phyloP scores from a whole-genome alignment of 257 asterid genomes.

The Linderniella brevidens region DNA sequence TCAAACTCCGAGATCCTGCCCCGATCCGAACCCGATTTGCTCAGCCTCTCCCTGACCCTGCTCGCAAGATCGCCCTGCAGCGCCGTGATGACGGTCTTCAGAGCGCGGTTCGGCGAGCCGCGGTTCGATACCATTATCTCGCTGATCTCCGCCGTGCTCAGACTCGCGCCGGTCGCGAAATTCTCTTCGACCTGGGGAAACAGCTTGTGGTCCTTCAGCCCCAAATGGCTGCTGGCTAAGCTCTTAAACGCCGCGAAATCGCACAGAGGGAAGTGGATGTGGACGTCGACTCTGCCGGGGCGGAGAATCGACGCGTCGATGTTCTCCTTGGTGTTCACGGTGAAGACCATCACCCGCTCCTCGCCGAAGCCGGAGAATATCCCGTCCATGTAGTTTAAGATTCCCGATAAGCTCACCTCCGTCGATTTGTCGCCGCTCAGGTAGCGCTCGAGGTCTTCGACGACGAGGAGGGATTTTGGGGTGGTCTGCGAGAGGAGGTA shows the following conservation, averaged over 20 bases:
- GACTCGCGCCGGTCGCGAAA: constrained; percentile 33
- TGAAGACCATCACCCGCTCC: constrained; percentile 36
- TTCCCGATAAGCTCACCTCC: constrained; percentile 24
- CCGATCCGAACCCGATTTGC: constrained; percentile 17
- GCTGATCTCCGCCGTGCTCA: constrained; percentile 44
- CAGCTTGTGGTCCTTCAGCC: constrained; percentile 41
- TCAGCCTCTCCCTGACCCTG: constrained; percentile 13
- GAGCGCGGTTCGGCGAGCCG: constrained; percentile 42
- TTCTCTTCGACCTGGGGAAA: constrained; percentile 41
- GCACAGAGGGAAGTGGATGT: constrained; percentile 36
- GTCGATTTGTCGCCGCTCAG: constrained; percentile 18
- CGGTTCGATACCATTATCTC: constrained; percentile 50
- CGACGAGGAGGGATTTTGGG: constrained; percentile 27
- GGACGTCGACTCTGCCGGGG: constrained; percentile 46
- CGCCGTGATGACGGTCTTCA: constrained; percentile 39
- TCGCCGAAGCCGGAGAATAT: constrained; percentile 25
- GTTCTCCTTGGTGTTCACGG: constrained; percentile 29
- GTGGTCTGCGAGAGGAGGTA: constrained; percentile 32
- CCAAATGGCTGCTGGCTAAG: constrained; percentile 39
- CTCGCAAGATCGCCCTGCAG: constrained; percentile 20
- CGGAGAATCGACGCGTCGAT: constrained; percentile 28
- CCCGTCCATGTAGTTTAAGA: constrained; percentile 21
- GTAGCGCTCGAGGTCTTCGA: constrained; percentile 45
- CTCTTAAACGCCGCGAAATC: constrained; percentile 36
- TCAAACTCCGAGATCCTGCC: constrained; percentile 12